Percentiles rank a stretch among this genome's conserved stretches.
These are phyloP conservation scores for Aspergillus sp. DNA, from an alignment of 2,329 filamentous ascomycete genomes.

Conservation along the genomic window DNA sequence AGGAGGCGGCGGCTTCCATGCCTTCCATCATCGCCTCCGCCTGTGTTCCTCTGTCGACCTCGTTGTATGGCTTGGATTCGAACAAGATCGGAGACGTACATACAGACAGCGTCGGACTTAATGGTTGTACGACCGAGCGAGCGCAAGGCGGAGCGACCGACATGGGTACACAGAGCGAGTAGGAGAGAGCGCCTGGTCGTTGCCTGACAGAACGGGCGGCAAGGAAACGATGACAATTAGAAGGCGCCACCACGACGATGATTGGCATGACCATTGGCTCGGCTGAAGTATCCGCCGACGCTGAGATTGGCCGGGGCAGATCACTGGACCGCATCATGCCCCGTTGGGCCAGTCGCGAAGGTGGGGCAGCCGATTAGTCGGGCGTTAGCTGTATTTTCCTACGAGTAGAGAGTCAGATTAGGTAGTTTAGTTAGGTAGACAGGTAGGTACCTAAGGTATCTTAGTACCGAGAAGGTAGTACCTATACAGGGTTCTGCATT, in stretches of 20 bases:
- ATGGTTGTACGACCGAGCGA: not conserved
- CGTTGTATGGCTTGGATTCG: not conserved
- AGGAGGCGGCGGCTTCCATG: not conserved
- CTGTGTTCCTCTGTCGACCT: not conserved
- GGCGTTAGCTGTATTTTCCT: too few species aligned
- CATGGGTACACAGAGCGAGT: not conserved
- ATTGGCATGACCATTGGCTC: conserved; percentile 13
- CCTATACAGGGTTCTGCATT: too few species aligned
- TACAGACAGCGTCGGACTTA: not conserved
- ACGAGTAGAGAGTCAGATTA: too few species aligned
- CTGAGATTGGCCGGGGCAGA: conserved; percentile 12
- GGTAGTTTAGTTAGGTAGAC: too few species aligned
- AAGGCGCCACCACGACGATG: conserved; percentile 8
- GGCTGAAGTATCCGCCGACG: conserved; percentile 12
- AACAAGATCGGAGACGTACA: not conserved
- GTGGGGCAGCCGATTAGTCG: too few species aligned
- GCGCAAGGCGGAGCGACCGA: not conserved
- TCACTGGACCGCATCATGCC: conserved; percentile 5
- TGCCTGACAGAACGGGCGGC: conserved; percentile 1
- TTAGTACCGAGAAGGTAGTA: too few species aligned
- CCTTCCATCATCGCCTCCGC: not conserved
- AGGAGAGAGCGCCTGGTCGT: not conserved
- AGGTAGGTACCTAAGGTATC: too few species aligned
- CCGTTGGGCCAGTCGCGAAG: too few species aligned
- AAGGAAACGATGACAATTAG: conserved; percentile 7